Percentiles rank a stretch among this genome's conserved stretches.
Conservation (phyloP, 768 basidiomycete species). For the Clathrus columnatus region DNA sequence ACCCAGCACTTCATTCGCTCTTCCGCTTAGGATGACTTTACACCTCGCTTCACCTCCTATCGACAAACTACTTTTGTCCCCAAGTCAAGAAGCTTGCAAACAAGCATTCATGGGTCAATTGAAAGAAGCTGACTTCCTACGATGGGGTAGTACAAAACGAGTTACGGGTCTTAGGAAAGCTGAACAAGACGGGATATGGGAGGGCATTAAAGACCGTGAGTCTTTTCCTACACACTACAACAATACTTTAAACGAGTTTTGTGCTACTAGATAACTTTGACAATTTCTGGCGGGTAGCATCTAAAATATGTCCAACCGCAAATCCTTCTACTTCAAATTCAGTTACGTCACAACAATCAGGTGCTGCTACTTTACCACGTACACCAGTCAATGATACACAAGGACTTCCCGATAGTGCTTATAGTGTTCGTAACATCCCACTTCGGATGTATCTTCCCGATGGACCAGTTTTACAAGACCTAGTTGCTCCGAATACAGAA, state of each 20-base stretch:
- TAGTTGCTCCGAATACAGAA: conserved; percentile 69
- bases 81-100: conserved; percentile 80
- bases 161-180: conserved; percentile 85
- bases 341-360: conserved; percentile 24
- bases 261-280: conserved; percentile 79
- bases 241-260: background rate
- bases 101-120: conserved; percentile 92
- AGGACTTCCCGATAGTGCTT: conserved; percentile 64
- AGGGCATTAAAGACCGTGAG: conserved; percentile 91
- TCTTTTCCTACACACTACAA: conserved; percentile 14
- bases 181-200: conserved; percentile 96
- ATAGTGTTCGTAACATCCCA: conserved; percentile 81
- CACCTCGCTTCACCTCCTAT: conserved; percentile 83
- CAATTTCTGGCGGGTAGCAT: conserved; percentile 87
- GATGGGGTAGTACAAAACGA: conserved; percentile 93
- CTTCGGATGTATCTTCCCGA: conserved; percentile 84
- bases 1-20: conserved; percentile 32
- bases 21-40: conserved; percentile 70
- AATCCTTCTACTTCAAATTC: conserved; percentile 40
- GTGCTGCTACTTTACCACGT: conserved; percentile 46
- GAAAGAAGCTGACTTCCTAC: conserved; percentile 94
- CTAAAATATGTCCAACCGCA: conserved; percentile 85
- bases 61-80: conserved; percentile 76
- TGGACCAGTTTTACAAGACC: conserved; percentile 84
- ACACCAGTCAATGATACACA: conserved; percentile 43